A percentile compares a stretch with the other conserved stretches of the same genome.
Conservation (phyloP, 2,329 filamentous ascomycete genomes). For the Fusarium sublunatum region DNA sequence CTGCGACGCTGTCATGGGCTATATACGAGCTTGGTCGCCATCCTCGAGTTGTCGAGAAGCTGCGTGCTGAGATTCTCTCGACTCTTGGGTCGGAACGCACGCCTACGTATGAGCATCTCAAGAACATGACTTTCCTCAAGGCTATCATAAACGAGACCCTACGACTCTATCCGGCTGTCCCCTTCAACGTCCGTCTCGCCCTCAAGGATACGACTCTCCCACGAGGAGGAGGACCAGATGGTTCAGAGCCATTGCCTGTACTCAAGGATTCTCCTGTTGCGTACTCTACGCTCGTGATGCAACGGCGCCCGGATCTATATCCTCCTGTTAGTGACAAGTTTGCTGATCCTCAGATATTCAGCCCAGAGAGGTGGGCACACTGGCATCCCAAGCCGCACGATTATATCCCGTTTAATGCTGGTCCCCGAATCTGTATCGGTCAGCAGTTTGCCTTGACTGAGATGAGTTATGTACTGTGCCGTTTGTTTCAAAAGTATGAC, state of each 20-base stretch:
- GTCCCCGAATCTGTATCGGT: constrained; percentile 78
- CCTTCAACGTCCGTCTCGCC: constrained; percentile 80
- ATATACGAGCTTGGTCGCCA: constrained; percentile 84
- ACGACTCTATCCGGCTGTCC: constrained; percentile 80
- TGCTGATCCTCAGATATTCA: constrained; percentile 63
- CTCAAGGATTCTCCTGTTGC: constrained; percentile 72
- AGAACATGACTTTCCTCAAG: constrained; percentile 86
- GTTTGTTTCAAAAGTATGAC: constrained; percentile 78
- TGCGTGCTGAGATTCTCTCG: constrained; percentile 78
- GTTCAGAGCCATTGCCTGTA: constrained; percentile 70
- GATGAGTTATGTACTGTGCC: constrained; percentile 77
- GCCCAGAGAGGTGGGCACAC: constrained; percentile 73
- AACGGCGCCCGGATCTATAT: constrained; percentile 73
- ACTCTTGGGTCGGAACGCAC: constrained; percentile 71
- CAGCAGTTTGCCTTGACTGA: constrained; percentile 86
- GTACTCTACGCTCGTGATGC: constrained; percentile 79
- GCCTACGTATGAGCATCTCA: constrained; percentile 83
- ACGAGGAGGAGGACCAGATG: constrained; percentile 73
- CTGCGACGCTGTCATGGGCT: constrained; percentile 81
- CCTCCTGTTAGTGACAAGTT: constrained; percentile 60
- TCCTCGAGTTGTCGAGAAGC: constrained; percentile 72
- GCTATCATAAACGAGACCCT: constrained; percentile 81
- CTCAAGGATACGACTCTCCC: constrained; percentile 81
- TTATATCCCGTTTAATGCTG: constrained; percentile 81
- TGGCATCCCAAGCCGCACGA: constrained; percentile 75